Evolutionary conservation across 768 basidiomycete species (phyloP).

Genomic region (Tulasnella sp.): DNA sequence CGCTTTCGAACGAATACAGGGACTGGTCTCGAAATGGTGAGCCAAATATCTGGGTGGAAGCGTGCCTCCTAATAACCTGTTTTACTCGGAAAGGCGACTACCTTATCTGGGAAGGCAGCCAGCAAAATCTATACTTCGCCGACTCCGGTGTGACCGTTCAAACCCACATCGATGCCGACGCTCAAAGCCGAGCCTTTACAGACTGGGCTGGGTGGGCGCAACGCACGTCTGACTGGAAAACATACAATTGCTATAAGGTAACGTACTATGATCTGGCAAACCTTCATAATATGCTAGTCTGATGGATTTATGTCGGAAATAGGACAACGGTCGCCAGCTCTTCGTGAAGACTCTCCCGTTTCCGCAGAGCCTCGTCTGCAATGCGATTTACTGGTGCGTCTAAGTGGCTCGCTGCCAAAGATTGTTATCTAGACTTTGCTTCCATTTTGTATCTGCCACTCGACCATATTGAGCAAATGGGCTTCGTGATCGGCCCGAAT

Average conservation of each 20-base stretch:
- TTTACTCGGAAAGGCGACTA: background rate
- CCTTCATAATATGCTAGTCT: background rate
- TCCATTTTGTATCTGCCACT: background rate
- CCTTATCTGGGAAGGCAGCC: background rate
- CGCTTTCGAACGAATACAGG: background rate
- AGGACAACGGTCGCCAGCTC: background rate
- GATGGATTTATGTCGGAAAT: background rate
- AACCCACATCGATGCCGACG: background rate
- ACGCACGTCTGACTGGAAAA: background rate
- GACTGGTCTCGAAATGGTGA: background rate
- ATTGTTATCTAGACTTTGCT: background rate
- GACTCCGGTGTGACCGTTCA: background rate
- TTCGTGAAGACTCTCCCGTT: background rate
- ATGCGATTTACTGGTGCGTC: background rate
- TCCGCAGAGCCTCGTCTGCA: background rate
- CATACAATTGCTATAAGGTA: background rate
- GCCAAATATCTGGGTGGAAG: background rate
- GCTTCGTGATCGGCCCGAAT: too few relatives aligned
- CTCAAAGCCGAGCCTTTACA: background rate
- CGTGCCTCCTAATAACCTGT: background rate
- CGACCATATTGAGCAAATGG: background rate
- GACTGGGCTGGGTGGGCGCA: background rate
- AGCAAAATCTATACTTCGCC: background rate
- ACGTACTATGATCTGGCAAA: background rate
- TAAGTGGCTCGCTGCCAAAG: background rate